These are phyloP conservation scores for Thermoascus crustaceus DNA, from an alignment of 2,329 filamentous ascomycete genomes.

Conservation along the genomic window DNA sequence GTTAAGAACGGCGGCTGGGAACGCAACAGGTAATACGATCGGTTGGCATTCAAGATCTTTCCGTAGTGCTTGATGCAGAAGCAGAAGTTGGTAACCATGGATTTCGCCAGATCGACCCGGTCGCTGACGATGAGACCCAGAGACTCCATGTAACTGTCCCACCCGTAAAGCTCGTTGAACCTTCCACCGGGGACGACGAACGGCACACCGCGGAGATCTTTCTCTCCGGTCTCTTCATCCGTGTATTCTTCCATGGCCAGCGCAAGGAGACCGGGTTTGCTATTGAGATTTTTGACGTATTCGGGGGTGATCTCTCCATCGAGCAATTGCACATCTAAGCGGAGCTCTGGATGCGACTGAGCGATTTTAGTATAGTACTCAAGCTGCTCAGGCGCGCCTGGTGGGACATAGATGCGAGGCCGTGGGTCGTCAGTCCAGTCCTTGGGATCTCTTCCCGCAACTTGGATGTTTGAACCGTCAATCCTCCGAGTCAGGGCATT, in stretches of 20 bases:
- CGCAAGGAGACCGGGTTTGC: slow-evolving; percentile 80
- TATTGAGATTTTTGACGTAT: slow-evolving; percentile 73
- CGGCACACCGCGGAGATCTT: slow-evolving; percentile 68
- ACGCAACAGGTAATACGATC: slow-evolving; percentile 88
- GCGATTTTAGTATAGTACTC: slow-evolving; percentile 83
- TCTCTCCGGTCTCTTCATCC: slow-evolving; percentile 60
- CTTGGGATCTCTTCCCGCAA: slow-evolving; percentile 83
- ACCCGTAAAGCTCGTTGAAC: slow-evolving; percentile 97
- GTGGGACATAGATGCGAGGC: slow-evolving; percentile 84
- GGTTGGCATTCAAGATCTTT: slow-evolving; percentile 94
- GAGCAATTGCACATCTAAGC: slow-evolving; percentile 77
- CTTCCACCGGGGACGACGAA: slow-evolving; percentile 96
- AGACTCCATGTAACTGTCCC: slow-evolving; percentile 99
- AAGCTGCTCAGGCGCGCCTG: slow-evolving; percentile 74
- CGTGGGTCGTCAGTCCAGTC: slow-evolving; percentile 88
- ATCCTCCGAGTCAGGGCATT: slow-evolving; percentile 80
- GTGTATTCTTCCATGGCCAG: slow-evolving; percentile 74
- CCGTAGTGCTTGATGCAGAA: slow-evolving; percentile 98
- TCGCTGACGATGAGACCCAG: slow-evolving; percentile 81
- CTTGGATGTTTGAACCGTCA: slow-evolving; percentile 69
- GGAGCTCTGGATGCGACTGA: slow-evolving; percentile 67
- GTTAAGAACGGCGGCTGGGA: slow-evolving; percentile 96
- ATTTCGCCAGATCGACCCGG: slow-evolving; percentile 76
- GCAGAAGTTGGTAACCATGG: slow-evolving; percentile 93
- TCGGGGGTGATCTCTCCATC: slow-evolving; percentile 65